A percentile compares a stretch with the other conserved stretches of the same genome.
phyloP scores from a whole-genome alignment of 2,329 filamentous ascomycete genomes.

The Colletotrichum sp. region DNA sequence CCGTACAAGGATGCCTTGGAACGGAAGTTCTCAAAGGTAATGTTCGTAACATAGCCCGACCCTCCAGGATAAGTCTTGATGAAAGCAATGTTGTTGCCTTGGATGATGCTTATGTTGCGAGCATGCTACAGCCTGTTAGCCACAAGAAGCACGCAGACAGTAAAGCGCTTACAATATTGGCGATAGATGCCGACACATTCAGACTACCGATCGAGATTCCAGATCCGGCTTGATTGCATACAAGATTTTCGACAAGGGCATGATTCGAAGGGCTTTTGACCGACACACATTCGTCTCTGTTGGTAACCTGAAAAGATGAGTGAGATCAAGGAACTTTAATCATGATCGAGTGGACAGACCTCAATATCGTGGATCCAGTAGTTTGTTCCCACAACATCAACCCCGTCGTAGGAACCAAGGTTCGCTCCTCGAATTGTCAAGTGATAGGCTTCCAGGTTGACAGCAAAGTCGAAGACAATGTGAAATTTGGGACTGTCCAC shows the following conservation, averaged over 20 bases:
- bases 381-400: background rate
- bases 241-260: background rate
- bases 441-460: background rate
- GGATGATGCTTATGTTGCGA: background rate
- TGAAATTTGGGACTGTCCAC: background rate
- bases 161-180: background rate
- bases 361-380: background rate
- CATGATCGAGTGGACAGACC: fast-evolving
- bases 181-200: background rate
- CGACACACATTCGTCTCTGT: background rate
- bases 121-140: background rate
- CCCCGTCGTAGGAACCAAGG: background rate
- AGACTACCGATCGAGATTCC: background rate
- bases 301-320: background rate
- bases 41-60: background rate
- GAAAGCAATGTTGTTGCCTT: background rate
- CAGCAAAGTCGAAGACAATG: background rate
- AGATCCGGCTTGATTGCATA: background rate
- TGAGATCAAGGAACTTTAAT: fast-evolving
- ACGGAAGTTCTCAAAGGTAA: background rate
- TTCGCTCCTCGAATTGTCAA: background rate
- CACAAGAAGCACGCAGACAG: fast-evolving
- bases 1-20: background rate
- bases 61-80: background rate
- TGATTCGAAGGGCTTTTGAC: background rate